Conservation (phyloP, 1,284 basidiomycete species). For the Chondrostereum purpureum region DNA sequence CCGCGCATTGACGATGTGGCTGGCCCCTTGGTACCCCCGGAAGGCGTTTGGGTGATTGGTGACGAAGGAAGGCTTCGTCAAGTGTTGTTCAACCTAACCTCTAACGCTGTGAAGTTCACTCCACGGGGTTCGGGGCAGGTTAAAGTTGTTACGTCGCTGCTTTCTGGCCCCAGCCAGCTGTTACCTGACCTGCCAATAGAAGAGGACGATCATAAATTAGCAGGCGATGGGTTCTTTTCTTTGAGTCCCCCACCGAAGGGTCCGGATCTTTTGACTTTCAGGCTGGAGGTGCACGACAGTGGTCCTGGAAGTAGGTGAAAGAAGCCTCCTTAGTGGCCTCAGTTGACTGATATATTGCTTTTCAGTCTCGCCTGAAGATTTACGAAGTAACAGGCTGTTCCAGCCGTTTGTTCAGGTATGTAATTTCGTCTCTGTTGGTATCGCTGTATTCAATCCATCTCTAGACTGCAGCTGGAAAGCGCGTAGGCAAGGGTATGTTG, state of each 20-base stretch:
- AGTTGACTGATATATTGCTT: not conserved
- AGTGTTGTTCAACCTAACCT: slow-evolving; percentile 49
- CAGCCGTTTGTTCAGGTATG: slow-evolving; percentile 1
- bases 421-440: no score
- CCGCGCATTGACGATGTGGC: slow-evolving; percentile 44
- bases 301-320: slow-evolving; percentile 10
- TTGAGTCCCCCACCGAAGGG: no score
- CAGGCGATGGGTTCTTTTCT: not conserved
- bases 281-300: not conserved
- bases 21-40: slow-evolving; percentile 1
- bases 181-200: not conserved
- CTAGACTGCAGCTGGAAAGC: not conserved
- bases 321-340: no score
- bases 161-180: slow-evolving; percentile 18
- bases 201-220: not conserved
- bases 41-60: slow-evolving; percentile 46
- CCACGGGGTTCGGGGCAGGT: slow-evolving; percentile 27
- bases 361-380: not conserved
- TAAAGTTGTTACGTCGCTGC: slow-evolving; percentile 23
- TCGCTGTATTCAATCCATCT: no score
- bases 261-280: not conserved
- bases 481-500: not conserved
- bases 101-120: slow-evolving; percentile 42
- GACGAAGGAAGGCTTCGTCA: slow-evolving; percentile 68
- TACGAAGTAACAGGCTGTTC: slow-evolving; percentile 1